Percentiles rank a stretch among this genome's conserved stretches.
Evolutionary conservation across 352 stramenopile species (phyloP).

Genomic region (Phytophthora pisi): DNA sequence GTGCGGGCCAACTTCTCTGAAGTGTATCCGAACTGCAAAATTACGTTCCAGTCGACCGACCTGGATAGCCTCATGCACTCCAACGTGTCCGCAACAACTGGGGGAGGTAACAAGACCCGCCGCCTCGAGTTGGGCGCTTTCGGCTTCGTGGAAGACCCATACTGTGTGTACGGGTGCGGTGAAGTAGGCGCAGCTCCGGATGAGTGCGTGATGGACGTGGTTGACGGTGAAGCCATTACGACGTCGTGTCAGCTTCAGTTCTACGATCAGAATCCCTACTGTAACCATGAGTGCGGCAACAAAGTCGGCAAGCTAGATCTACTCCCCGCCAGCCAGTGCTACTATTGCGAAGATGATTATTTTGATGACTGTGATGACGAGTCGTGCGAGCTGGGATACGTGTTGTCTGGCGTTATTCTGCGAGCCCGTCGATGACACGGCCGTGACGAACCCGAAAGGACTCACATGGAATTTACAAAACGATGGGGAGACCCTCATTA

Average conservation of each 20-base stretch:
- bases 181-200: too few relatives aligned
- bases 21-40: slow-evolving; percentile 5
- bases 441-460: background rate
- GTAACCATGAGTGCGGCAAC: background rate
- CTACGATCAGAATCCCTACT: background rate
- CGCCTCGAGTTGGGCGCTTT: background rate
- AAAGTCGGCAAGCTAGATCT: background rate
- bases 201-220: too few relatives aligned
- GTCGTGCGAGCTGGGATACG: background rate
- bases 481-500: background rate
- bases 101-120: background rate
- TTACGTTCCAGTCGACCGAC: slow-evolving; percentile 1
- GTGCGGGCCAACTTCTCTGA: background rate
- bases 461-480: background rate
- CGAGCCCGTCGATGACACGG: background rate
- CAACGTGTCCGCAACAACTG: background rate
- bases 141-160: background rate
- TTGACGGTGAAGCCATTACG: background rate
- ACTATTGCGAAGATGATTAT: background rate
- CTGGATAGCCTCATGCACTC: background rate
- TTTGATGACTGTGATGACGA: background rate
- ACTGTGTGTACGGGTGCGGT: too few relatives aligned
- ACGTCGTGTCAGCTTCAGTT: background rate
- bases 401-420: background rate
- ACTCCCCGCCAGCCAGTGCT: background rate